Conservation (phyloP, 352 stramenopile genomes). For the Pythium aquatile region DNA sequence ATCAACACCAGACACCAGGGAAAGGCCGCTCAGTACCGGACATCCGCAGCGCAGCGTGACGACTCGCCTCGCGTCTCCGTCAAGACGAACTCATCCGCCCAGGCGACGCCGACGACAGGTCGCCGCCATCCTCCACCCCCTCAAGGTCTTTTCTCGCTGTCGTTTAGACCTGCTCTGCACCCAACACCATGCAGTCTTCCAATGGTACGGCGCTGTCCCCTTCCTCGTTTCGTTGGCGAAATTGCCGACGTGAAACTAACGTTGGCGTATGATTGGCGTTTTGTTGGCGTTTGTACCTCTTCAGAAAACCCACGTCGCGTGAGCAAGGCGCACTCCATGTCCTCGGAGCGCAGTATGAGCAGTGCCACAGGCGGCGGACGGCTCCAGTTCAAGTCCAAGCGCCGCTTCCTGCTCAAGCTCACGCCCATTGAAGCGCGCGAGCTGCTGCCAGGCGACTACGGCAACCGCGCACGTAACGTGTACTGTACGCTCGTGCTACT, state of each 20-base stretch:
- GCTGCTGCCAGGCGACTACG: conserved; percentile 58
- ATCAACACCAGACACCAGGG: neutral
- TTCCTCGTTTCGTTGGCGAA: neutral
- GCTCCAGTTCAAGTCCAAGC: conserved; percentile 61
- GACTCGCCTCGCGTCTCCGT: too few species aligned
- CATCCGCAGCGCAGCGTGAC: too few species aligned
- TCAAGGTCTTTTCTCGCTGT: too few species aligned
- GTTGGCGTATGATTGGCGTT: neutral
- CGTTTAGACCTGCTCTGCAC: too few species aligned
- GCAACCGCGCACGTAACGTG: conserved; percentile 52
- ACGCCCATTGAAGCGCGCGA: conserved; percentile 82
- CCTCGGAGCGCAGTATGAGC: conserved; percentile 22
- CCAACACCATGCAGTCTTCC: neutral
- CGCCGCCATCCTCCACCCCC: too few species aligned
- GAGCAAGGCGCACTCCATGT: conserved; percentile 20
- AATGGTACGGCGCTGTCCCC: neutral
- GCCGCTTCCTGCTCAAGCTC: conserved; percentile 80
- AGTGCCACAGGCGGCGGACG: neutral
- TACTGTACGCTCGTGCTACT: conserved; percentile 85
- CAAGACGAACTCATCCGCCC: too few species aligned
- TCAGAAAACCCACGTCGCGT: conserved; percentile 17
- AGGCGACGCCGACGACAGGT: too few species aligned
- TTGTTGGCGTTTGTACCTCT: conserved; percentile 8
- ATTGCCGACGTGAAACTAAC: neutral
- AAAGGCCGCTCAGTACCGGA: neutral